A percentile compares a stretch with the other conserved stretches of the same genome.
Evolutionary conservation across 441 rosid species (phyloP).

Genomic region (Erodium moschatum): DNA sequence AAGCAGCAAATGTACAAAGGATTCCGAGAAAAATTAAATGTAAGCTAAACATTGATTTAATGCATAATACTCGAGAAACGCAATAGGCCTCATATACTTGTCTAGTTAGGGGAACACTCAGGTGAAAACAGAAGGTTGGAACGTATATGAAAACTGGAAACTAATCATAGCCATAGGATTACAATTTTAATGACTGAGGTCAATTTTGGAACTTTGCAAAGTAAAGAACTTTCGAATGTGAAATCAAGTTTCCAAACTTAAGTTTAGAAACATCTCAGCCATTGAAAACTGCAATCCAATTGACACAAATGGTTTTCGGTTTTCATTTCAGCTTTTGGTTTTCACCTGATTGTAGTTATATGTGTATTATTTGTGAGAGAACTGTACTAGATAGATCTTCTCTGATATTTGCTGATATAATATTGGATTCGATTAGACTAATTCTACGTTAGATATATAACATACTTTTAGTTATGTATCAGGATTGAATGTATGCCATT

Average conservation of each 20-base stretch:
- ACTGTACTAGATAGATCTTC: neutral
- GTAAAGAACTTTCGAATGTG: no score
- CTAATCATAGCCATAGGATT: no score
- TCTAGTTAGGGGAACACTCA: neutral
- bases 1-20: constrained; percentile 45
- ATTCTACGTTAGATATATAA: neutral
- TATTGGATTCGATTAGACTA: no score
- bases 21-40: constrained; percentile 57
- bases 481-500: neutral
- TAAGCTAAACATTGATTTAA: constrained; percentile 23
- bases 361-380: neutral
- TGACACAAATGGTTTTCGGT: no score
- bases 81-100: neutral
- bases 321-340: no score
- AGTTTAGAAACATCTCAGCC: no score
- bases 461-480: neutral
- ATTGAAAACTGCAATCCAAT: no score
- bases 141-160: no score
- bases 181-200: no score
- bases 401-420: neutral
- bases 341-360: neutral
- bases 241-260: no score
- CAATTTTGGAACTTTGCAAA: no score
- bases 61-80: neutral
- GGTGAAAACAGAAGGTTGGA: no score